Conservation (phyloP, 345 rosid genomes). For the Limnanthes douglasii region DNA sequence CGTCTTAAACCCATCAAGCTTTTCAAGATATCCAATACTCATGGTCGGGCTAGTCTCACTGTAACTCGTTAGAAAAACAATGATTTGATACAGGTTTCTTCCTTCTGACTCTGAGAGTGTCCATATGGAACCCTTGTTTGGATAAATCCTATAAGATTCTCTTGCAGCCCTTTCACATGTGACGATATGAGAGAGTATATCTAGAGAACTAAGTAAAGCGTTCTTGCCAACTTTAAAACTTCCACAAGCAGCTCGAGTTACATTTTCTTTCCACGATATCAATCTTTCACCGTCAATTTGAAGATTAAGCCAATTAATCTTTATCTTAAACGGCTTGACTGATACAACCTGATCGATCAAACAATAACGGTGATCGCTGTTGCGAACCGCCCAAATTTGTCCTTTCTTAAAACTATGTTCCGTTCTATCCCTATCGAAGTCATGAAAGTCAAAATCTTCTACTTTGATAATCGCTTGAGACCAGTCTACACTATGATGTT, state of each 20-base stretch:
- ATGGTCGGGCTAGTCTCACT: conserved; percentile 54
- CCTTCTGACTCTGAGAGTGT: conserved; percentile 12
- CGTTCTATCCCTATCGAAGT: conserved; percentile 46
- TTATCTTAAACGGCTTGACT: conserved; percentile 52
- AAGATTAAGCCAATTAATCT: conserved; percentile 56
- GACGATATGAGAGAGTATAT: conserved; percentile 53
- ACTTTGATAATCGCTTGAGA: conserved; percentile 18
- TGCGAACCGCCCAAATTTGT: conserved; percentile 73
- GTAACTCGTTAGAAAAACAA: conserved; percentile 44
- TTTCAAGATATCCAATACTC: conserved; percentile 74
- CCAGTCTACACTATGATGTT: conserved; percentile 8
- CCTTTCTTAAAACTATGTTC: conserved; percentile 65
- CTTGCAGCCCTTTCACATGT: conserved; percentile 70
- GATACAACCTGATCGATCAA: conserved; percentile 64
- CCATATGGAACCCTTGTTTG: conserved; percentile 83
- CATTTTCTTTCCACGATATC: conserved; percentile 26
- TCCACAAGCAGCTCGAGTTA: conserved; percentile 43
- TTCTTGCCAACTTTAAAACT: conserved; percentile 38
- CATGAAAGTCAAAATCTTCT: conserved; percentile 37
- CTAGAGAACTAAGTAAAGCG: conserved; percentile 25
- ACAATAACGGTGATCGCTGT: conserved; percentile 46
- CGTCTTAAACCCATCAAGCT: conserved; percentile 48
- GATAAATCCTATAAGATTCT: conserved; percentile 65
- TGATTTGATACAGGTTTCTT: conserved; percentile 33
- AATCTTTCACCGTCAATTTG: conserved; percentile 28